Evolutionary conservation across 495 filamentous ascomycete genomes (phyloP), one percentile per base, ranked within the genome.

Genomic region (Massariosphaeria phaeospora): DNA sequence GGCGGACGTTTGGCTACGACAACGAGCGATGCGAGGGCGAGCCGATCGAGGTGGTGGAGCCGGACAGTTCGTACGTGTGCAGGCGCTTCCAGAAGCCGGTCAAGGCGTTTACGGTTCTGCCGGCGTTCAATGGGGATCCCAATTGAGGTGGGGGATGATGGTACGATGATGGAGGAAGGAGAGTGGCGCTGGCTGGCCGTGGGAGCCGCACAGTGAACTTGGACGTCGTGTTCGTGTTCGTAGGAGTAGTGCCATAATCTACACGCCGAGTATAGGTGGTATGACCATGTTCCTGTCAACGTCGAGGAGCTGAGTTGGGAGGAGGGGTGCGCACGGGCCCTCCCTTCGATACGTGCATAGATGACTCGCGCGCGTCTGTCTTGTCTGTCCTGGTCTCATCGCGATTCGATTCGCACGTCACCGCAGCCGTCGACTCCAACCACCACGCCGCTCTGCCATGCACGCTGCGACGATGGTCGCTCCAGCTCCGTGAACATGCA

Each of bases 51-150:
- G 33, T 10, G 25, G 36, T 52, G 1, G 9, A 12, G 13, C 35
- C 35, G 17, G 48, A 52, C 12, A 36, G 33, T 18, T 18, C 20
- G 4, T 35, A 36, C 3, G 36, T 52, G 18, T 52, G 48, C 33
- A 52, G 42, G 26, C 15, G 2, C 3, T 52, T 52, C 9, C 35
- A 36, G 36, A 25, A 8, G 9, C 20, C n/a, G 36, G 48, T 52
- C 1, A 52, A 17, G 36, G 48, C 48, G 36, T 2, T 52, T 42
- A 52, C 21, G 9, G 26, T 52, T 30, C 17, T 21, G 48, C 48
- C 48, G 48, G 20, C 26, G 1, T 52, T 52, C 23, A 52, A 31
- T 29, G 48, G 48, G 25, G 48, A 52, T 42, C 29, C 46, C 13
- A 2, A 18, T 5, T 49, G 24, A 25, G 43, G 27, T 15, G 21